A percentile compares a stretch with the other conserved stretches of the same genome.
Evolutionary conservation across 495 filamentous ascomycete species (phyloP).

Genomic region (Penicillium psychrofluorescens): DNA sequence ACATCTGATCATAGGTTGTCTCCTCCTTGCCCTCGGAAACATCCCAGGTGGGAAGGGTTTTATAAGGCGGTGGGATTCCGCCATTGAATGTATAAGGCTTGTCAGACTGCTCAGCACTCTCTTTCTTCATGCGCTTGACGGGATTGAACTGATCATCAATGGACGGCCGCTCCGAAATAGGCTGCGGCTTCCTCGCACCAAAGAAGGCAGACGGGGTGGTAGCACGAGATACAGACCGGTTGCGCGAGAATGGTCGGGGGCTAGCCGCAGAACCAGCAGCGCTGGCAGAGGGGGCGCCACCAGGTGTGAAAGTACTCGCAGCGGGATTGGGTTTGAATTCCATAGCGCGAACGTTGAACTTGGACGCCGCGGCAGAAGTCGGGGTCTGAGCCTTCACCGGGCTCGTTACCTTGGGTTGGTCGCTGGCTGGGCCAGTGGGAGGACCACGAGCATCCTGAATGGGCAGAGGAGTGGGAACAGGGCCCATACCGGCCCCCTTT

Average conservation of each 20-base stretch:
- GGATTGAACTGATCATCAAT: constrained; percentile 66
- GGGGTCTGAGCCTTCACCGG: constrained; percentile 42
- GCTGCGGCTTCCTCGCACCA: constrained; percentile 53
- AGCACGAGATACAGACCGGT: constrained; percentile 45
- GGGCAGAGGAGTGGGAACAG: constrained; percentile 48
- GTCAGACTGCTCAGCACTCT: constrained; percentile 36
- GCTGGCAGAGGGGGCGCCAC: constrained; percentile 36
- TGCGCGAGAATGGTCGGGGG: constrained; percentile 48
- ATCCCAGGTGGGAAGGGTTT: constrained; percentile 76
- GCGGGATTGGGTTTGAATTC: constrained; percentile 81
- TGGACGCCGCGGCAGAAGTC: constrained; percentile 46
- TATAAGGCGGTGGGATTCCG: constrained; percentile 68
- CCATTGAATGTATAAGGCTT: constrained; percentile 55
- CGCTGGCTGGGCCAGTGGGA: constrained; percentile 41
- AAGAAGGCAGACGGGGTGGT: constrained; percentile 45
- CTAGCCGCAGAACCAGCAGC: constrained; percentile 30
- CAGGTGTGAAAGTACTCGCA: constrained; percentile 72
- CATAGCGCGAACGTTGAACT: constrained; percentile 74
- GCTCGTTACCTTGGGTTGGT: constrained; percentile 34
- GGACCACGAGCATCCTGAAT: constrained; percentile 44
- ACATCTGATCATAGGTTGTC: constrained; percentile 66
- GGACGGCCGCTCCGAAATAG: constrained; percentile 46
- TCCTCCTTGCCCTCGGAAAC: constrained; percentile 53
- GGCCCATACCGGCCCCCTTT: constrained; percentile 36
- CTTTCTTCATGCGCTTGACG: constrained; percentile 64